phyloP scores from a whole-genome alignment of 2,329 filamentous ascomycete genomes.

The Colletotrichum endophyticum region DNA sequence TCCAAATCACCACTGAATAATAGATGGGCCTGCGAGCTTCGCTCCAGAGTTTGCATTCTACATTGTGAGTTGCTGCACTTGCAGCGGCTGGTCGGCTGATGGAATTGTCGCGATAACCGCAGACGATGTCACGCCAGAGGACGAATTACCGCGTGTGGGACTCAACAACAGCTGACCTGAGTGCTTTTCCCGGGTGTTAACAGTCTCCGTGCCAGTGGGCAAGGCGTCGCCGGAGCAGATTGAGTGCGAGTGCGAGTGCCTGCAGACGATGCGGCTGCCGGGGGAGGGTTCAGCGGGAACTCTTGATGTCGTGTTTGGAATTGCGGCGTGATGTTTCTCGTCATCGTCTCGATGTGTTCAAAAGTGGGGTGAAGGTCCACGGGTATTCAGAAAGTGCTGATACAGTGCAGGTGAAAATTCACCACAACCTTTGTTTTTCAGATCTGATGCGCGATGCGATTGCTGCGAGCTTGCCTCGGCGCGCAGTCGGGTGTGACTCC shows the following conservation, averaged over 20 bases:
- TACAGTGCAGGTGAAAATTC: background rate
- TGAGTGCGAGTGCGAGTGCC: no score
- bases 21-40: background rate
- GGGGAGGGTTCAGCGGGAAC: background rate
- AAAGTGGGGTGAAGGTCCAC: no score
- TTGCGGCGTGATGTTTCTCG: no score
- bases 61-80: background rate
- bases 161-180: background rate
- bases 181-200: background rate
- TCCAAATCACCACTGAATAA: background rate
- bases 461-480: no score
- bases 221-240: background rate
- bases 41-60: background rate
- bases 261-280: no score
- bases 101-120: background rate
- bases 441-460: background rate
- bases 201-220: background rate
- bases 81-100: background rate
- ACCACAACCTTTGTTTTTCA: background rate
- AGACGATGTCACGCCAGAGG: background rate
- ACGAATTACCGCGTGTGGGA: background rate
- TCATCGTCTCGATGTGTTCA: no score
- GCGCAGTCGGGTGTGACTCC: background rate
- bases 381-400: no score
- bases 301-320: background rate